Conservation (phyloP, 169 alveolate species). For the Eimeria necatrix region DNA sequence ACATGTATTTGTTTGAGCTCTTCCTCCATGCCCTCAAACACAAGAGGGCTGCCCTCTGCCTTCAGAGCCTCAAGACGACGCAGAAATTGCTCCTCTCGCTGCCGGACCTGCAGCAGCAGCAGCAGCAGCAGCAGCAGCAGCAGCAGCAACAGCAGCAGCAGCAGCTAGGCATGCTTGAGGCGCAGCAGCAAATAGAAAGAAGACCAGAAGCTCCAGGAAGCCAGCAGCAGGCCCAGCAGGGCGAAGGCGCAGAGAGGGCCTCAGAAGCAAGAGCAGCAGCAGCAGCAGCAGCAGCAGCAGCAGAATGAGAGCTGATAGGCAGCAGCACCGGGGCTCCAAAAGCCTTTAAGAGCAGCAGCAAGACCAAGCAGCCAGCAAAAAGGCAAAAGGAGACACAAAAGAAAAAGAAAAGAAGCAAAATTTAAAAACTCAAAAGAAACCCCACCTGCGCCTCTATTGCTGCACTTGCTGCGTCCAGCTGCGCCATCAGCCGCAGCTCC, state of each 20-base stretch:
- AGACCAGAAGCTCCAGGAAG: neutral
- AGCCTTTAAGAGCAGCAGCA: neutral
- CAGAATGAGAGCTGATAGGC: no score
- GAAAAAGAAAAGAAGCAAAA: neutral
- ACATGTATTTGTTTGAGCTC: slow-evolving; percentile 30
- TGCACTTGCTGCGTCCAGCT: slow-evolving; percentile 52
- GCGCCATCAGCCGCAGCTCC: slow-evolving; percentile 68
- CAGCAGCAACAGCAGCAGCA: slow-evolving; percentile 1
- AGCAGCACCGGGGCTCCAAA: no score
- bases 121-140: neutral
- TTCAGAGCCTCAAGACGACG: slow-evolving; percentile 7
- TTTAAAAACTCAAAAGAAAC: neutral
- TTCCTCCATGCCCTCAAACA: slow-evolving; percentile 27
- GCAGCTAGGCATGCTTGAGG: neutral
- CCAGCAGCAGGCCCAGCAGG: neutral
- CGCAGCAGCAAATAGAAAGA: neutral
- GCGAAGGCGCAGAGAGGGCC: no score
- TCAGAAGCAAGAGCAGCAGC: no score
- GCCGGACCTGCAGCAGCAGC: slow-evolving; percentile 27
- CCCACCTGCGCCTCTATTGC: slow-evolving; percentile 40
- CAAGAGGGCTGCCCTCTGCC: slow-evolving; percentile 12
- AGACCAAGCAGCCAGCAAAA: neutral
- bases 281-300: no score
- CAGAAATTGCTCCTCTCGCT: neutral
- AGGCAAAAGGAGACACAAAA: neutral